Base-by-base conservation (phyloP, 73 alveolate genomes). In the Durusdinium trenchii region DNA sequence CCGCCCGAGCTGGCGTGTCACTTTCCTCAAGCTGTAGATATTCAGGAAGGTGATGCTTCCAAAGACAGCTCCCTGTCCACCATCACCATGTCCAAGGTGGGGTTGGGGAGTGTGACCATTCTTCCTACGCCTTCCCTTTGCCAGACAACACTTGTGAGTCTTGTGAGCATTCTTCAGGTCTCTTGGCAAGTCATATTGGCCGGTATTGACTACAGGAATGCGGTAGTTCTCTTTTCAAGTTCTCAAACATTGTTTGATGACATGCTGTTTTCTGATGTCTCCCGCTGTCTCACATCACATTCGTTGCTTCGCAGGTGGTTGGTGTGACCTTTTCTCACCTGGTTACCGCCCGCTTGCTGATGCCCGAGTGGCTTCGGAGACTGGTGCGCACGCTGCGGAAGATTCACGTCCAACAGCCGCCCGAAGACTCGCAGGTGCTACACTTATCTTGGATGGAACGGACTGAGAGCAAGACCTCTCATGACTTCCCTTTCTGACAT, bases 311-410 rank as follows among this genome's bases (percentile, higher is more conserved):
- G 28, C 94, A 86, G 95, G 95, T 86, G 51, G 47, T 28, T 5
- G 98, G 98, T 28, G 98, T 91, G 76, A 91, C 98, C 50, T 91
- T 91, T 76, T 91, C 98, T 10, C 98, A 91, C 30, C 67, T 91
- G 45, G 90, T 91, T 35, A 91, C 98, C 38, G 98, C 98, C 2
- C 71, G 98, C 30, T n/a, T 91, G 98, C 98, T 91, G 71, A 50
- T 91, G 79, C 98, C 98, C 16, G 98, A 91, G 60, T 69, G 98
- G 98, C 26, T 91, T 42, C 82, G 98, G 54, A 50, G 94, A 12
- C 48, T 83, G 94, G 94, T 83, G 45, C 89, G 98, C 10, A 78
- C 98, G 43, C 48, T 91, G 87, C 98, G 47, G 9, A 52, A 57
- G 75, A 71, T 91, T 76, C 98, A 91, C 61, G 69, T 10, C 51